Evolutionary conservation across 2,329 filamentous ascomycete genomes (phyloP).

Genomic region (Boeremia exigua): DNA sequence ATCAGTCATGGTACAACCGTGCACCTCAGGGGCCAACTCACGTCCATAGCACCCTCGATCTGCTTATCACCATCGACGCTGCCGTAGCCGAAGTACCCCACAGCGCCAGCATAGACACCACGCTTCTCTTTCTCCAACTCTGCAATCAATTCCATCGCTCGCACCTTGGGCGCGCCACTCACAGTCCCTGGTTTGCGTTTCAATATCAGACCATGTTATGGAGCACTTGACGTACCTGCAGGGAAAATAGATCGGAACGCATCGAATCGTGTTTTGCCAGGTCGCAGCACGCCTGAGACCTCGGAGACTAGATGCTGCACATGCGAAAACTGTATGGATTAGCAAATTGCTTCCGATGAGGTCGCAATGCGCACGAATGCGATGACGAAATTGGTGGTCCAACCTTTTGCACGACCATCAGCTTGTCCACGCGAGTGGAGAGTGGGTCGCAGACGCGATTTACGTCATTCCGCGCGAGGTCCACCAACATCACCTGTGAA

Average conservation of each 20-base stretch:
- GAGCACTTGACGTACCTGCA: slow-evolving; percentile 63
- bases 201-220: slow-evolving; percentile 19
- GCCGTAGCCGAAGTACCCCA: slow-evolving; percentile 94
- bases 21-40: slow-evolving; percentile 34
- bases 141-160: slow-evolving; percentile 95
- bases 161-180: slow-evolving; percentile 92
- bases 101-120: slow-evolving; percentile 92
- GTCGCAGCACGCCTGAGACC: slow-evolving; percentile 86
- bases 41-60: slow-evolving; percentile 85
- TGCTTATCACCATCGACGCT: slow-evolving; percentile 67
- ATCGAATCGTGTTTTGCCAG: slow-evolving; percentile 87
- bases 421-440: slow-evolving; percentile 85
- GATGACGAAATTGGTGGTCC: slow-evolving; percentile 13
- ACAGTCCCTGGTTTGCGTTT: slow-evolving; percentile 66
- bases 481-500: slow-evolving; percentile 91
- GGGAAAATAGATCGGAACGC: slow-evolving; percentile 97
- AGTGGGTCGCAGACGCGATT: slow-evolving; percentile 93
- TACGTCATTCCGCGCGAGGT: slow-evolving; percentile 93
- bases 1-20: slow-evolving; percentile 30
- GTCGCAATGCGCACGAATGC: slow-evolving; percentile 6
- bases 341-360: slow-evolving; percentile 13
- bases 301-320: slow-evolving; percentile 97
- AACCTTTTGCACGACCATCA: slow-evolving; percentile 72
- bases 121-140: slow-evolving; percentile 94
- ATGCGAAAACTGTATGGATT: slow-evolving; percentile 74